Evolutionary conservation across 495 filamentous ascomycete species (phyloP), one percentile per base, ranked within the genome.

Genomic region (Aspergillus leporis): DNA sequence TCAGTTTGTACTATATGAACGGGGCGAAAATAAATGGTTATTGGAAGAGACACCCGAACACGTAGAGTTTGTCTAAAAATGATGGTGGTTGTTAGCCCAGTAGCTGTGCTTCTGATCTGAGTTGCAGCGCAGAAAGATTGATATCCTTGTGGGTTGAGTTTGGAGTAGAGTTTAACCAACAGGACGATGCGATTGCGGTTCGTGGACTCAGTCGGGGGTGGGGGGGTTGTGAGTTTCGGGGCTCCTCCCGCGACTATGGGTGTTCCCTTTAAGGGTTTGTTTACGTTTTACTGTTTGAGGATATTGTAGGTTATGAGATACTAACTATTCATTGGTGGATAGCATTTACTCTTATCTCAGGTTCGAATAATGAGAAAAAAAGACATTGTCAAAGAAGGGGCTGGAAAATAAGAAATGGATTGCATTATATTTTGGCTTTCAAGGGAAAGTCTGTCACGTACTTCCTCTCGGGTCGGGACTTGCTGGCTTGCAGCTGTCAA

Each of bases 51-150:
- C 3, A 6, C 3, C 25, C 6, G 6, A 28, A 28, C 6, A 28
- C 6, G 25, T 28, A 28, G 25, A 28, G 25, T 28, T 6, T 28
- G 25, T 28, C 25, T 28, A 6, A 28, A 36, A 14, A 12, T 36
- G 34, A 36, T 8, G 34, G 9, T 36, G 31, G 31, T n/a, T n/a
- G n/a, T n/a, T n/a, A n/a, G 10, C 5, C 31, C 31, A 32, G 31
- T 32, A 10, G 31, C 10, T 32, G 28, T 8, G 34, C 19, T 53
- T 23, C 6, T 31, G 28, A 28, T 51, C 28, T 25, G 22, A 58
- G 25, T 52, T 56, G 53, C 56, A 57, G 53, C 46, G 53, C 59
- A 57, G 53, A 36, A 55, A 53, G 59, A 61, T 61, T 31, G 30
- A 21, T 22, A 56, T 32, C 59, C 59, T 53, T 40, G 34, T 36